Evolutionary conservation across 2,329 filamentous ascomycete species (phyloP).

Genomic region (Colletotrichum coccodes): DNA sequence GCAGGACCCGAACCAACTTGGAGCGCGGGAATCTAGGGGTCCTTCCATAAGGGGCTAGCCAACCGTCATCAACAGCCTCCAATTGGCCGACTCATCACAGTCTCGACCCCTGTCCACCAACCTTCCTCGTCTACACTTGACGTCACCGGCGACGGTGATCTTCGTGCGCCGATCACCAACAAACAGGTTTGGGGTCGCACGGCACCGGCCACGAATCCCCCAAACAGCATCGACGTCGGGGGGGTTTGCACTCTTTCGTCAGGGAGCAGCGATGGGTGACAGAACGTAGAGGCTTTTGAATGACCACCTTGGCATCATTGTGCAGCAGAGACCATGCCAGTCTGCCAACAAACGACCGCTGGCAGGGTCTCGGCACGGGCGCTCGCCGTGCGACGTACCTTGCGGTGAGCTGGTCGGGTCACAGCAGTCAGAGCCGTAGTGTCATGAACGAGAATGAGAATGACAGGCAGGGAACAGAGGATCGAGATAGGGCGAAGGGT

Average conservation of each 20-base stretch:
- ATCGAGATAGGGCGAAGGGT: not conserved
- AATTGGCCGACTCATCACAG: not conserved
- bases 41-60: slow-evolving; percentile 15
- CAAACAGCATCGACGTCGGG: not conserved
- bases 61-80: not conserved
- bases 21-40: slow-evolving; percentile 27
- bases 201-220: not conserved
- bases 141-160: slow-evolving; percentile 26
- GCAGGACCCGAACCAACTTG: slow-evolving; percentile 5
- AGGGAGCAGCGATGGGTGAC: not conserved
- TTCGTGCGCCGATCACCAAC: slow-evolving; percentile 20
- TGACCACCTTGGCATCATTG: slow-evolving; percentile 32
- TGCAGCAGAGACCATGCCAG: slow-evolving; percentile 17
- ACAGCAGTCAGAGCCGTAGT: not conserved
- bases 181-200: slow-evolving; percentile 30
- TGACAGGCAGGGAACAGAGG: not conserved
- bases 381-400: not conserved
- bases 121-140: slow-evolving; percentile 3
- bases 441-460: not conserved
- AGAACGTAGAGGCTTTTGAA: not conserved
- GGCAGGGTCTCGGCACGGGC: slow-evolving; percentile 23
- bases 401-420: not conserved
- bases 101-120: not conserved
- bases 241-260: not conserved
- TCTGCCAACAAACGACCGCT: slow-evolving; percentile 8